Evolutionary conservation across 805 yeast genomes (phyloP), one percentile per base, ranked within the genome.

Genomic region (Lachancea waltii): DNA sequence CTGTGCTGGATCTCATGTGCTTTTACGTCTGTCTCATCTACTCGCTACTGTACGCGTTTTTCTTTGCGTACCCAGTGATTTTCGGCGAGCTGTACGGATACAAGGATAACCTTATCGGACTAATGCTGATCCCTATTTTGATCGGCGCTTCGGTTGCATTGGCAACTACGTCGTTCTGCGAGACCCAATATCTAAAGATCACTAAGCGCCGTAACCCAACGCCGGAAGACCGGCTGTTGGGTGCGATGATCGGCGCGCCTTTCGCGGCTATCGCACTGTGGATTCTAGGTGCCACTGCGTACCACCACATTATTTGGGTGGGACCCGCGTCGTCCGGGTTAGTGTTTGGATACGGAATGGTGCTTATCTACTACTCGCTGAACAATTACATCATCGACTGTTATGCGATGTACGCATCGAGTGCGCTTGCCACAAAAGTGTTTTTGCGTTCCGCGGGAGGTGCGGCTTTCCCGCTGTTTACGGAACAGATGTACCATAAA

Each of bases 51-150:
- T 87, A 87, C 55, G 95, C 95, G 9, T 87, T 87, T 69, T 87
- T 87, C 77, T 87, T 86, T 65, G 96, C 97, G 0, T 87, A 83
- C 64, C 97, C 97, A 4, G 95, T 81, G 37, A 85, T 87, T 36
- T 87, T 87, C 60, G 73, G 70, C 39, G 82, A 79, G 39, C 69
- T 86, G 38, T 84, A 87, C 54, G 85, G 79, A 33, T 86, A 69
- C 62, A 70, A 79, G 48, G 95, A 85, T 60, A 84, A 85, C 50
- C 68, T 70, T 36, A 77, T 83, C 48, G 96, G 96, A 24, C 65
- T 87, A 50, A 85, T 89, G 95, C 73, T 84, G 50, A 81, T 87
- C 52, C 95, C 96, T 17, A 87, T 87, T 53, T 65, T 87, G 46
- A 85, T 87, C 42, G 97, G 97, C 47, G 95, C 95, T 1, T 60